Evolutionary conservation across 306 rosid genomes (phyloP).

Genomic region (Rubus idaeus): DNA sequence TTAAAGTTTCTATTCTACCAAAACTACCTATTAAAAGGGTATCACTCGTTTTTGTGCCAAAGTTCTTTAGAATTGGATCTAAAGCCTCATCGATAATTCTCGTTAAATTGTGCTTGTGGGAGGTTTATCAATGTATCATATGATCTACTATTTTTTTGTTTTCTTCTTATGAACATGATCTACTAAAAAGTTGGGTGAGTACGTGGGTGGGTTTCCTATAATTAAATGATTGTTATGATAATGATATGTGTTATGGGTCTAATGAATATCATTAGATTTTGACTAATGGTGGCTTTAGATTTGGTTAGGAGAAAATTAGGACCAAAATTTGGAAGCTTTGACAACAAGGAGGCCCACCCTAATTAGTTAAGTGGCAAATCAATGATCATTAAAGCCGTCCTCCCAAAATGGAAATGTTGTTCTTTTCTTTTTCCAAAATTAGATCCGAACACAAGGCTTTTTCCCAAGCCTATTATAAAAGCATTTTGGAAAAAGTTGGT

Average conservation of each 20-base stretch:
- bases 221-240: not conserved
- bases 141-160: not conserved
- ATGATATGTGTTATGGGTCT: constrained; percentile 10
- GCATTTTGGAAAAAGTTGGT: not conserved
- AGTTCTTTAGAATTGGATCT: no score
- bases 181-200: not conserved
- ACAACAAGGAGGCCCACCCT: not conserved
- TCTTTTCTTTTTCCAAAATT: not conserved
- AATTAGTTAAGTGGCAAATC: not conserved
- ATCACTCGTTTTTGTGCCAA: no score
- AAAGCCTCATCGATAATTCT: not conserved
- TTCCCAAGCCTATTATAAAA: not conserved
- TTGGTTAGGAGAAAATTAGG: constrained; percentile 7
- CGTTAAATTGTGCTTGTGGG: not conserved
- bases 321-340: not conserved
- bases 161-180: no score
- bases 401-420: constrained; percentile 7
- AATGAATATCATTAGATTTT: not conserved
- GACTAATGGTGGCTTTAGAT: constrained; percentile 7
- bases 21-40: no score
- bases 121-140: not conserved
- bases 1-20: no score
- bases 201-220: not conserved
- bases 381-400: not conserved
- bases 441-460: not conserved